Base-by-base conservation (phyloP, 129 eudicot genomes). In the Logfia minima region DNA sequence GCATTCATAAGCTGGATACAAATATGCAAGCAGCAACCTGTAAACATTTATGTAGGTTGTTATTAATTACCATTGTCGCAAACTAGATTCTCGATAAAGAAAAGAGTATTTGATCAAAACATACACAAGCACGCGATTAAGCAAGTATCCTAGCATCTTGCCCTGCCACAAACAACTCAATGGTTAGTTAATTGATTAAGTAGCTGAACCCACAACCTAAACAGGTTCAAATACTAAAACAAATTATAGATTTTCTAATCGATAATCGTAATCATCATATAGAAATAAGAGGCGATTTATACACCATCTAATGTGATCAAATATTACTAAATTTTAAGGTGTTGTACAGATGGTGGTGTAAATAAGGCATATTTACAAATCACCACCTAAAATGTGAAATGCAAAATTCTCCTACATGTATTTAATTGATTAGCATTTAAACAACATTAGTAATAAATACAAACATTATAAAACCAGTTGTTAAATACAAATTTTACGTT, bases 1-100 rank as follows among this genome's bases (percentile, higher is more conserved):
- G 86, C 98, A 93, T 89, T 90, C 97, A 72, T 93, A 93, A 29
- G 97, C 98, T 64, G 98, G 98, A 80, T 89, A 93, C 74, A 88
- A 92, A 88, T 93, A 93, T 31, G 97, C 98, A 45, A 90, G 85
- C n/a, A 89, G 56, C 93, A 93, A 80, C 87, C 98, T 93, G 85
- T 77, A 79, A 16, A 77, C 10, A 76, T 60, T 22, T 14, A 72
- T 24, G 34, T n/a, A 62, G 13, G 19, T 55, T 10, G 56, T 56
- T 34, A 35, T 35, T 39, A 68, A 2, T 34, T 5, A 34, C 72
- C 9, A n/a, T 31, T 32, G 3, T 14, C 9, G 5, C 22, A 2
- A 18, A 22, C 8, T 24, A 78, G 17, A 39, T 10, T 18, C n/a
- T 59, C 3, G 6, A 52, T 14, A 66, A 24, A 7, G 3, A 69